These are phyloP conservation scores for Alloteropsis angusta DNA, from an alignment of 202 grass and related monocot species.

Conservation along the genomic window DNA sequence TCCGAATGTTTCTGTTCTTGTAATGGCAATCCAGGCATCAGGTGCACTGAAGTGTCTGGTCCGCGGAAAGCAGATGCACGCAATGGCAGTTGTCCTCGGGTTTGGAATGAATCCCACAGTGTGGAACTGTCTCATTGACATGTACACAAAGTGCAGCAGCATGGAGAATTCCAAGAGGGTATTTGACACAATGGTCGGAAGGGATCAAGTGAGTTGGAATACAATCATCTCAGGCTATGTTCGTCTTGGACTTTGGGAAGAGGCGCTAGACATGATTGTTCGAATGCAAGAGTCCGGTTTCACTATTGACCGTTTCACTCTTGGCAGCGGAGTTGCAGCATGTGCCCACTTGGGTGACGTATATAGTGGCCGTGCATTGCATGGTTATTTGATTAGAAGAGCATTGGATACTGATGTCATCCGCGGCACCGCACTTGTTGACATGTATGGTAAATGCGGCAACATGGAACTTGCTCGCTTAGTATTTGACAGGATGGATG, in stretches of 20 bases:
- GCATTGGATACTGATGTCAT: slow-evolving; percentile 49
- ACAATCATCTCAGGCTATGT: slow-evolving; percentile 53
- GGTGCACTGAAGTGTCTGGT: slow-evolving; percentile 14
- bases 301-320: slow-evolving; percentile 38
- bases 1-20: slow-evolving; percentile 37
- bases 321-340: slow-evolving; percentile 50
- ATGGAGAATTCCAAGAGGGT: slow-evolving; percentile 24
- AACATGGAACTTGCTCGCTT: slow-evolving; percentile 28
- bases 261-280: slow-evolving; percentile 41
- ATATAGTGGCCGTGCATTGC: slow-evolving; percentile 36
- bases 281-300: slow-evolving; percentile 42
- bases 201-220: slow-evolving; percentile 53
- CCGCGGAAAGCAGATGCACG: slow-evolving; percentile 37
- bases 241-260: slow-evolving; percentile 23
- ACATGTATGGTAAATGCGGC: slow-evolving; percentile 63
- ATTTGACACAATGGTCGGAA: slow-evolving; percentile 26
- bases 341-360: slow-evolving; percentile 54
- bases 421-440: slow-evolving; percentile 40
- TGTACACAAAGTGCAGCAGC: slow-evolving; percentile 42
- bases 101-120: slow-evolving; percentile 32
- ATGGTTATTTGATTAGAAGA: slow-evolving; percentile 53
- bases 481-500: slow-evolving; percentile 37
- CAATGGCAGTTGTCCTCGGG: slow-evolving; percentile 5
- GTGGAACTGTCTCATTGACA: slow-evolving; percentile 50
- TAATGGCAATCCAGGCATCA: slow-evolving; percentile 35